Evolutionary conservation across 768 basidiomycete genomes (phyloP).

Genomic region (Paxillus ammoniavirescens): DNA sequence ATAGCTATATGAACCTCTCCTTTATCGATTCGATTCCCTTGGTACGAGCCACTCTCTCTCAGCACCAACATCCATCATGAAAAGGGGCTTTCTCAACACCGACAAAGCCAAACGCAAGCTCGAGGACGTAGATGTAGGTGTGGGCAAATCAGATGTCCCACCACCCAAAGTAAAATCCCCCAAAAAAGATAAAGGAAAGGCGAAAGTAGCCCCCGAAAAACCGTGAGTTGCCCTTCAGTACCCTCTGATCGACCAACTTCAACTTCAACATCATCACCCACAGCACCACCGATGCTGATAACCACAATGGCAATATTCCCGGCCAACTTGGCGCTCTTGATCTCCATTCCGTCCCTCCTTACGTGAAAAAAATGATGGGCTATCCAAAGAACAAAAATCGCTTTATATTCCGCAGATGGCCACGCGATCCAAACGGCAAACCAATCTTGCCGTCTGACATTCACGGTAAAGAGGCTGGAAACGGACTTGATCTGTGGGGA

Average conservation of each 20-base stretch:
- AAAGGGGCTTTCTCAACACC: constrained; percentile 23
- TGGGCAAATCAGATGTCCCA: constrained; percentile 25
- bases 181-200: constrained; percentile 1
- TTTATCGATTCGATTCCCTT: too few relatives aligned
- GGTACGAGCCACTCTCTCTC: too few relatives aligned
- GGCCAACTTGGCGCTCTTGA: neutral
- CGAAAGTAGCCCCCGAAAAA: neutral
- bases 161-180: neutral
- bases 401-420: constrained; percentile 24
- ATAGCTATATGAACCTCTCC: too few relatives aligned
- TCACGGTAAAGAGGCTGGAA: constrained; percentile 21
- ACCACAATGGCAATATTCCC: neutral
- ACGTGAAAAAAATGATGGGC: neutral
- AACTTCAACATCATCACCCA: neutral
- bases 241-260: neutral
- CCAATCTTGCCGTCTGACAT: constrained; percentile 4
- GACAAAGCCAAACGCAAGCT: constrained; percentile 25
- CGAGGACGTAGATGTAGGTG: neutral
- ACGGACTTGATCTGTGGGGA: constrained; percentile 23
- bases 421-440: constrained; percentile 25
- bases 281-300: neutral
- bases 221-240: constrained; percentile 1
- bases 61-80: constrained; percentile 28
- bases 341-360: constrained; percentile 5
- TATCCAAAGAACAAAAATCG: constrained; percentile 2